Evolutionary conservation across 306 rosid species (phyloP).

Genomic region (Vigna trinervia): DNA sequence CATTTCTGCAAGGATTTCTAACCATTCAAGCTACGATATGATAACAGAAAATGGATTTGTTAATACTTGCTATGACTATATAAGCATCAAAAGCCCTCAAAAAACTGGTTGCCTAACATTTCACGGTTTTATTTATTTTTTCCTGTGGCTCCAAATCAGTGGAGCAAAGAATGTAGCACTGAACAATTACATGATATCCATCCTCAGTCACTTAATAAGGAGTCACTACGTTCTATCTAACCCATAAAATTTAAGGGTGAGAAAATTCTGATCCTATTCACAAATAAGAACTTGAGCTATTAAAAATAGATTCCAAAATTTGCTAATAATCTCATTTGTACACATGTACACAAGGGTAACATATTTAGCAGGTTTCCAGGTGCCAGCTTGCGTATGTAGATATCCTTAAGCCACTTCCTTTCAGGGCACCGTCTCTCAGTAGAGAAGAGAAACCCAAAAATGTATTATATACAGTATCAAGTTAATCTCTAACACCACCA

Average conservation of each 20-base stretch:
- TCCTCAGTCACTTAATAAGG: slow-evolving; percentile 36
- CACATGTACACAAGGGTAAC: slow-evolving; percentile 60
- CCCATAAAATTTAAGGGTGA: slow-evolving; percentile 51
- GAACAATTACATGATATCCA: slow-evolving; percentile 49
- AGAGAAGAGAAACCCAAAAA: slow-evolving; percentile 39
- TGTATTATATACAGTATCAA: slow-evolving; percentile 55
- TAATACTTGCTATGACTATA: slow-evolving; percentile 40
- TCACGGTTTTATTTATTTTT: slow-evolving; percentile 40
- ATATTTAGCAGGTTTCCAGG: slow-evolving; percentile 48
- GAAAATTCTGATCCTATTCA: slow-evolving; percentile 56
- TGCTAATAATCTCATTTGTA: slow-evolving; percentile 69
- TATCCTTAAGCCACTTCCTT: slow-evolving; percentile 45
- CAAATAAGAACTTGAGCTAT: slow-evolving; percentile 44
- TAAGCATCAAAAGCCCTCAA: slow-evolving; percentile 53
- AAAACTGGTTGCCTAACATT: slow-evolving; percentile 53
- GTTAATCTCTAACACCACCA: slow-evolving; percentile 63
- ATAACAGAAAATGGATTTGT: slow-evolving; percentile 19
- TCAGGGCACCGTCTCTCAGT: slow-evolving; percentile 45
- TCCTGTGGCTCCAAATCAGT: slow-evolving; percentile 47
- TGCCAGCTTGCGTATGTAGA: slow-evolving; percentile 42
- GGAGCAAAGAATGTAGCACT: slow-evolving; percentile 60
- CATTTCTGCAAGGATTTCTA: slow-evolving; percentile 46
- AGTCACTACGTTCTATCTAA: slow-evolving; percentile 50
- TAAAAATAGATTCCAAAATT: slow-evolving; percentile 55
- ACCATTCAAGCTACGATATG: slow-evolving; percentile 38